phyloP scores from a whole-genome alignment of 2,329 filamentous ascomycete species.

The Neofusicoccum kwambonambiense region DNA sequence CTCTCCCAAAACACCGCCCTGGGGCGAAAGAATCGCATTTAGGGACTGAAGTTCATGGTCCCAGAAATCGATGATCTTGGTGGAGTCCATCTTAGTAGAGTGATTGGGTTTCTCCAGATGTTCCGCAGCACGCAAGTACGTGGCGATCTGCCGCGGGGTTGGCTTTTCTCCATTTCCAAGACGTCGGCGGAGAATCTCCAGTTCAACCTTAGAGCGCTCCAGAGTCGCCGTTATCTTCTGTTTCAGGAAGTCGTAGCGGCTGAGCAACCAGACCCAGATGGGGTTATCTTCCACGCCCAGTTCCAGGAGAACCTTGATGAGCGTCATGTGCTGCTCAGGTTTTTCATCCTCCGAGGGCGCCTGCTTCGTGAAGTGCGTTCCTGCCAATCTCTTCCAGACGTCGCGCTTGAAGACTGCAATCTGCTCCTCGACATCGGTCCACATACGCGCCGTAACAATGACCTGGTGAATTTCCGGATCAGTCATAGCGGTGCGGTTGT shows the following conservation, averaged over 20 bases:
- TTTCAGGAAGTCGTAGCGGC: conserved; percentile 85
- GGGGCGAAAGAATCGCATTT: conserved; percentile 67
- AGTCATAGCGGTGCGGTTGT: conserved; percentile 56
- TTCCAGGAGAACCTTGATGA: conserved; percentile 87
- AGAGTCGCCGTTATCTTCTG: conserved; percentile 76
- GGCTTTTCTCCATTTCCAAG: conserved; percentile 74
- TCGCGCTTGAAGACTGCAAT: conserved; percentile 85
- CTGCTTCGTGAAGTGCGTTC: conserved; percentile 58
- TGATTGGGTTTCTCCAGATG: conserved; percentile 37
- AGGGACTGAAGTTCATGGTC: conserved; percentile 79
- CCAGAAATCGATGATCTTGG: conserved; percentile 86
- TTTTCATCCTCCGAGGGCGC: conserved; percentile 49
- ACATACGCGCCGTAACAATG: conserved; percentile 87
- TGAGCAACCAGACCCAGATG: conserved; percentile 93
- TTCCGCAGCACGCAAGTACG: conserved; percentile 71
- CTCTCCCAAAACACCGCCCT: conserved; percentile 81
- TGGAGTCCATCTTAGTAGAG: conserved; percentile 68
- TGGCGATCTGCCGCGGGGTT: conserved; percentile 63
- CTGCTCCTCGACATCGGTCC: conserved; percentile 88
- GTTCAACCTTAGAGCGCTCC: conserved; percentile 85
- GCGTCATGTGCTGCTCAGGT: conserved; percentile 83
- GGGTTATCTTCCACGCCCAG: conserved; percentile 93
- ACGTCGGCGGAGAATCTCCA: conserved; percentile 82
- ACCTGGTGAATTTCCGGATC: conserved; percentile 84
- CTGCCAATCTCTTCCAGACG: conserved; percentile 77